Evolutionary conservation across 2,329 filamentous ascomycete genomes (phyloP).

Genomic region (Colletotrichum scovillei): DNA sequence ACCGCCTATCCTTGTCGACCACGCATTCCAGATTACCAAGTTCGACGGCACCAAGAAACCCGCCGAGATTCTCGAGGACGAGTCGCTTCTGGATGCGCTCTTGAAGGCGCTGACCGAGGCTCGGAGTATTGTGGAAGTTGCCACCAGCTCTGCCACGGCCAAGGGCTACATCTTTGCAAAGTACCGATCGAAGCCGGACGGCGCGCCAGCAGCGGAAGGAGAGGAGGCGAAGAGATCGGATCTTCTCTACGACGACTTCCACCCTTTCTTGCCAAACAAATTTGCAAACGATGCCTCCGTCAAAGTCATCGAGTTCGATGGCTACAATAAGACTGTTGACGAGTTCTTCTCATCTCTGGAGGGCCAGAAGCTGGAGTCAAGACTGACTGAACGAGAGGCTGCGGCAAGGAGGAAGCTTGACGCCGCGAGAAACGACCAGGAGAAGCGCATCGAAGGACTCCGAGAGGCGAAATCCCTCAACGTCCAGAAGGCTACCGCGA

Average conservation of each 20-base stretch:
- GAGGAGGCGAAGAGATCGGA: constrained; percentile 53
- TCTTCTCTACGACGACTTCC: constrained; percentile 92
- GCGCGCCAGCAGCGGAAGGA: constrained; percentile 44
- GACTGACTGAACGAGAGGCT: constrained; percentile 83
- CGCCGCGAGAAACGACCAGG: constrained; percentile 84
- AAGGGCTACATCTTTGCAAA: constrained; percentile 92
- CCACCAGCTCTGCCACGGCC: constrained; percentile 73
- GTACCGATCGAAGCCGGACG: constrained; percentile 49
- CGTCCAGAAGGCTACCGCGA: constrained; percentile 87
- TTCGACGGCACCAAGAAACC: constrained; percentile 78
- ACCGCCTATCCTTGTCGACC: constrained; percentile 88
- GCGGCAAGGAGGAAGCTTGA: constrained; percentile 87
- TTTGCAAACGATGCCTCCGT: constrained; percentile 75
- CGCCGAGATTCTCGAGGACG: constrained; percentile 76
- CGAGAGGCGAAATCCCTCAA: constrained; percentile 86
- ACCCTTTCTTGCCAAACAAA: constrained; percentile 88
- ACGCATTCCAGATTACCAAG: constrained; percentile 76
- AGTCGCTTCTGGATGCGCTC: constrained; percentile 72
- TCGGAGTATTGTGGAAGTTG: constrained; percentile 73
- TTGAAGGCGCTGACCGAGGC: constrained; percentile 78
- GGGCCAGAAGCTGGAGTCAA: constrained; percentile 89
- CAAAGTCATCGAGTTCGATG: constrained; percentile 80
- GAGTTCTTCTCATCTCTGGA: constrained; percentile 98
- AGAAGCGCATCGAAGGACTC: constrained; percentile 84
- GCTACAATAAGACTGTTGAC: constrained; percentile 93